A percentile compares a stretch with the other conserved stretches of the same genome.
phyloP scores from a whole-genome alignment of 192 early-diverging fungal genomes.

The Entomortierella parvispora region DNA sequence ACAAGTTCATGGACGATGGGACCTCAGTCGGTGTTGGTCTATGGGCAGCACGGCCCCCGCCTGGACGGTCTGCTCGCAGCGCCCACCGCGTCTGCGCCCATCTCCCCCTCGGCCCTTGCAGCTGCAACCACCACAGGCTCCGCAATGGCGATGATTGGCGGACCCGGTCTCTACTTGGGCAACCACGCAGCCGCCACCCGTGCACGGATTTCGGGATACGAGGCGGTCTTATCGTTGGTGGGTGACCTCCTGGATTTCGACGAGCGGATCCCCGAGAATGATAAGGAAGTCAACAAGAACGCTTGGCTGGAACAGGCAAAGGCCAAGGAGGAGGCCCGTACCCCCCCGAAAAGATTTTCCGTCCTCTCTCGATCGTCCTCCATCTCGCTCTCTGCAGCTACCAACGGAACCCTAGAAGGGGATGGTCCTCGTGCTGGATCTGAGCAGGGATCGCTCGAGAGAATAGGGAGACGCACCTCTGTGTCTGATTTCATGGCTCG shows the following conservation, averaged over 20 bases:
- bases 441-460: not conserved
- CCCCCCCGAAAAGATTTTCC: slow-evolving; percentile 6
- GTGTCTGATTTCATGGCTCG: slow-evolving; percentile 28
- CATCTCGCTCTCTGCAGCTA: not conserved
- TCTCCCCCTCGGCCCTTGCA: too few species aligned
- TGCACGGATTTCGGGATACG: slow-evolving; percentile 45
- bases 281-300: slow-evolving; percentile 40
- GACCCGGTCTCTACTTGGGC: slow-evolving; percentile 42
- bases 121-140: not conserved
- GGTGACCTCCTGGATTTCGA: slow-evolving; percentile 44
- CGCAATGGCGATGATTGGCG: slow-evolving; percentile 7
- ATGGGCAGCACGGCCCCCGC: slow-evolving; percentile 29
- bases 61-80: not conserved
- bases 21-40: slow-evolving; percentile 43
- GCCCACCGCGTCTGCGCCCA: not conserved
- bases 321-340: not conserved
- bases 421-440: not conserved
- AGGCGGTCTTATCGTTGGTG: slow-evolving; percentile 35
- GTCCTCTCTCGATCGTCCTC: slow-evolving; percentile 28
- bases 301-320: slow-evolving; percentile 38
- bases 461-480: slow-evolving; percentile 12
- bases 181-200: slow-evolving; percentile 49
- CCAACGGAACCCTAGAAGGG: not conserved
- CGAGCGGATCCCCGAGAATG: slow-evolving; percentile 40
- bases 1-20: slow-evolving; percentile 41